Evolutionary conservation across 495 filamentous ascomycete genomes (phyloP), one percentile per base, ranked within the genome.

Genomic region (Monascus purpureus): DNA sequence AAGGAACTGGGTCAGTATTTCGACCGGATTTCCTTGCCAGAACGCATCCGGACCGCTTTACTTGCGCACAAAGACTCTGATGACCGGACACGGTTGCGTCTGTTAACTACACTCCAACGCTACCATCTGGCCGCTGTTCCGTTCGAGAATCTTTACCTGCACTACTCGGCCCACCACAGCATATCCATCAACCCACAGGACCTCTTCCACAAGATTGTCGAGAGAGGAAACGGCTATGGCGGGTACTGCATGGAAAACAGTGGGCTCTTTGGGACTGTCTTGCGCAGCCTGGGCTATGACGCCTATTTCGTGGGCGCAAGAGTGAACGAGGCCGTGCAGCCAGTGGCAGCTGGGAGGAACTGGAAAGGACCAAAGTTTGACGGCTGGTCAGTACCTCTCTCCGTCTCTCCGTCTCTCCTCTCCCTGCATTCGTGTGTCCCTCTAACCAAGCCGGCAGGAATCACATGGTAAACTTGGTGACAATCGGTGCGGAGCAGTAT

Each of bases 191-290:
- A 72, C 31, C 65, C 66, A 8, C 48, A 70, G 28, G 52, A 66
- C 23, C 42, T 81, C 3, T 82, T 65, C 42, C 28, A 57, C 4
- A 82, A 82, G 55, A 68, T 83, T 14, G 67, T 80, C 11, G n/a
- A n/a, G n/a, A n/a, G n/a, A n/a, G 39, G 42, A 17, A 17, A 29
- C 19, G 22, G 26, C 15, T 46, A 67, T n/a, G 80, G 80, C 7
- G 78, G 80, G 0, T 79, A 79, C 40, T 82, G 78, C 50, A 77
- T 83, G 72, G 80, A 84, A 39, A 65, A 67, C 39, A 82, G 72
- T 42, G 48, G 48, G 19, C 58, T 81, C 22, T 79, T 82, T 14
- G 67, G 61, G 19, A 60, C 57, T 4, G 57, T 82, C 9, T 52
- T 85, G 24, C 57, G 68, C 17, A 64, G 54, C 11, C 45, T 80